Base-by-base conservation (phyloP, 148 eudicot species). In the Polygonum aviculare region DNA sequence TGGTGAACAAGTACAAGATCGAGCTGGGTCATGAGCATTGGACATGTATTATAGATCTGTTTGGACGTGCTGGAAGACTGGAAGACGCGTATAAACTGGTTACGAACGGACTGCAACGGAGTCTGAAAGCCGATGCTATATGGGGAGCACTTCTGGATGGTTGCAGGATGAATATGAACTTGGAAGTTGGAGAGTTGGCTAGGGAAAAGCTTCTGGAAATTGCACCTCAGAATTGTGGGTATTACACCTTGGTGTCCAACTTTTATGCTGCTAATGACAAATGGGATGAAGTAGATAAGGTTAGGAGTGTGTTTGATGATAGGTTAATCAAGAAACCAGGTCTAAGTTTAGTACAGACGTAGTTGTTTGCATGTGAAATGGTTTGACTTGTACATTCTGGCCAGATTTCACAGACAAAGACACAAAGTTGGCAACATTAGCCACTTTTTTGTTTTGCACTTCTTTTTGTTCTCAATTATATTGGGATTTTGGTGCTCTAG, bases 131-230 rank as follows among this genome's bases (percentile, higher is more conserved):
- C 16, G 74, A 35, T 63, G 80, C 83, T 62, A 74, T 80, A 63
- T 85, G 88, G 88, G 85, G 83, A 63, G 82, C 84, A 19, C 79
- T 85, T 47, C 38, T 85, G 75, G 81, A 81, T 74, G 82, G 79
- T 8, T 82, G 85, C 77, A 81, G 80, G 77, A 78, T 47, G 75
- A 80, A 80, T 77, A 77, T 26, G 69, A 85, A 85, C 52, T 51
- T 77, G 73, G 80, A 85, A 51, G 72, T 82, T 36, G 88, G 88
- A 26, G 78, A 85, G 69, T 38, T 82, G 16, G 80, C 78, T 31
- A 80, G 80, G 67, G 73, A 69, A 45, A 81, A 70, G 63, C 75
- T 85, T 21, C 50, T 59, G 33, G 55, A 81, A 41, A 19, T 77
- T 51, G 82, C 81, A 35, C 75, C 85, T 2, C 57, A 72, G 75